Base-by-base conservation (phyloP, 2,329 filamentous ascomycete genomes). In the Elsinoe batatas region DNA sequence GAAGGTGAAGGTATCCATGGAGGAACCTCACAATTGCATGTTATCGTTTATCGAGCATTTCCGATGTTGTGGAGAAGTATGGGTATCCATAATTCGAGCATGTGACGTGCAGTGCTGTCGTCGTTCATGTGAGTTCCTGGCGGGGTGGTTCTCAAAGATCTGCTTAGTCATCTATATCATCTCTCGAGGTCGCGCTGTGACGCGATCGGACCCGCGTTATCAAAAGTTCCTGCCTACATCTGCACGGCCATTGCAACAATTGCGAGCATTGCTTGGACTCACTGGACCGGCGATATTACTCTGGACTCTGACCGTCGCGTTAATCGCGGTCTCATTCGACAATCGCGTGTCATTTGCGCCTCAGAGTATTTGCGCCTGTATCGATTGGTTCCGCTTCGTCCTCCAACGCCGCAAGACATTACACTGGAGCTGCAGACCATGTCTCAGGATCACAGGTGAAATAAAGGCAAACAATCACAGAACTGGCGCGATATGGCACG, bases 1-100 rank as follows among this genome's bases (percentile, higher is more conserved):
- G 75, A 97, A 97, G 30, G 91, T 95, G 72, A 95, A 96, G 53
- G 91, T 86, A 73, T 98, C 93, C 89, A 96, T 96, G 42, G 17
- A 15, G 30, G 26, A 35, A 36, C 37, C 22, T 18, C 18, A 20
- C 22, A 44, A 5, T 13, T 26, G 8, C 10, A 18, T 26, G 3
- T 3, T 20, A 46, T 55, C 53, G 46, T 30, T 55, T 47, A 26
- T 44, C 40, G 26, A 55, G 33, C 53, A 55, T 55, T 35, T 18
- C 35, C 10, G 12, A 38, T 10, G 13, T 36, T 15, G 10, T 35
- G 10, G 6, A 11, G 30, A 15, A 15, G 11, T 33, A 30, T 35
- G 13, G 36, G 26, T 30, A 11, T 33, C 12, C 22, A 49, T 30
- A 49, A 33, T 22, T 49, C 18, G 20, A 46, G 10, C 20, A 11